Evolutionary conservation across 176 grass and related monocot genomes (phyloP).

Genomic region (Musa troglodytarum): DNA sequence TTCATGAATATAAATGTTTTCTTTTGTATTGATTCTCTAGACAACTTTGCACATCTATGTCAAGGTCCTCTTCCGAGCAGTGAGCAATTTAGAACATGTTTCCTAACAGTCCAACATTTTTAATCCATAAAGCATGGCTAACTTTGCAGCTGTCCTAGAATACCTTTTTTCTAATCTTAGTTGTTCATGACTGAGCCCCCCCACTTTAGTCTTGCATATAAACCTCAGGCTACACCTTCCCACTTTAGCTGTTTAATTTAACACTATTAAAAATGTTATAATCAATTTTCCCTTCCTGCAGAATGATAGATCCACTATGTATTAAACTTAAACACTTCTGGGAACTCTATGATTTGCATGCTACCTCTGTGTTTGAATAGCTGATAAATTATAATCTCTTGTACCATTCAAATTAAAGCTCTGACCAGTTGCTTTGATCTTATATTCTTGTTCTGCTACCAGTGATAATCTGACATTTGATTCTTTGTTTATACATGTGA

Average conservation of each 20-base stretch:
- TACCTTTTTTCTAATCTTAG: not conserved
- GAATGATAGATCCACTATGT: not conserved
- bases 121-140: not conserved
- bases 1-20: too few species aligned
- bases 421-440: not conserved
- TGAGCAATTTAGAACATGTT: too few species aligned
- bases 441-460: not conserved
- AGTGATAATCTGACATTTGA: not conserved
- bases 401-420: too few species aligned
- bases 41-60: too few species aligned
- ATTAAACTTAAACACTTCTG: not conserved
- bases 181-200: not conserved
- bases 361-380: not conserved
- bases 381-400: not conserved
- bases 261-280: too few species aligned
- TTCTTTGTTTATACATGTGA: not conserved
- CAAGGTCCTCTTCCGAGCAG: too few species aligned
- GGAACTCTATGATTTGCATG: not conserved
- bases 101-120: not conserved
- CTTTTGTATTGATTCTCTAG: too few species aligned
- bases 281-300: not conserved
- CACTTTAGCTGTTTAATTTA: too few species aligned
- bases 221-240: too few species aligned
- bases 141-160: not conserved
- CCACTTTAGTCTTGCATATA: too few species aligned